Conservation (phyloP, 768 basidiomycete species). For the Pleurotus tuber-regium region DNA sequence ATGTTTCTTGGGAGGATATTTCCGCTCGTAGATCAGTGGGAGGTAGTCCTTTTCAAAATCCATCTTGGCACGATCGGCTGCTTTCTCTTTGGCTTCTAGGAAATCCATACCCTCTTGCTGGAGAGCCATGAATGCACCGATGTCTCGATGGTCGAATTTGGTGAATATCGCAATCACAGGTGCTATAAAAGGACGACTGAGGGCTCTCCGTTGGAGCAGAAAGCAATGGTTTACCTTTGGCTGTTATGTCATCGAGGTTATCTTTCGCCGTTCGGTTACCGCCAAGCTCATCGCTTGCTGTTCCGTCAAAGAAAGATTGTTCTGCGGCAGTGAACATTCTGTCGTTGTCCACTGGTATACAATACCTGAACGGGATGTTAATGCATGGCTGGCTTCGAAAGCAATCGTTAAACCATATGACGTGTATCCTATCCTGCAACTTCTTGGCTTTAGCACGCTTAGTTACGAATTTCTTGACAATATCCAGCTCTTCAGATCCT, state of each 20-base stretch:
- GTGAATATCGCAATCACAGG: slow-evolving; percentile 9
- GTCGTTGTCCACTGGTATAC: slow-evolving; percentile 3
- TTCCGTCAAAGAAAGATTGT: slow-evolving; percentile 2
- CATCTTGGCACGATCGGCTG: neutral
- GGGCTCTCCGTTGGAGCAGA: too few relatives aligned
- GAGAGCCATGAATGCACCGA: neutral
- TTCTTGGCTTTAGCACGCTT: neutral
- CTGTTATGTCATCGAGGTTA: too few relatives aligned
- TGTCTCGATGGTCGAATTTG: slow-evolving; percentile 5
- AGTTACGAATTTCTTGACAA: slow-evolving; percentile 13
- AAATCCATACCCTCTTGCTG: neutral
- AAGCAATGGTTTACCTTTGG: too few relatives aligned
- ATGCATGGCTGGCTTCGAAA: too few relatives aligned
- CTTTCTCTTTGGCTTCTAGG: neutral
- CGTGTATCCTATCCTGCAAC: slow-evolving; percentile 12
- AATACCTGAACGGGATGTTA: slow-evolving; percentile 1
- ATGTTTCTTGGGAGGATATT: neutral
- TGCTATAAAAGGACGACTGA: neutral
- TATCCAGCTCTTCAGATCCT: slow-evolving; percentile 5
- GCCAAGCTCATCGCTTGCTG: too few relatives aligned
- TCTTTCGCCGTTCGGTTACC: too few relatives aligned
- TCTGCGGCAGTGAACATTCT: slow-evolving; percentile 2
- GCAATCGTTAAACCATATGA: too few relatives aligned
- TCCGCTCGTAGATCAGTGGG: neutral
- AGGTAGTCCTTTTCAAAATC: neutral